These are phyloP conservation scores for Gymnopilus junonius DNA, from an alignment of 768 basidiomycete genomes.

Conservation along the genomic window DNA sequence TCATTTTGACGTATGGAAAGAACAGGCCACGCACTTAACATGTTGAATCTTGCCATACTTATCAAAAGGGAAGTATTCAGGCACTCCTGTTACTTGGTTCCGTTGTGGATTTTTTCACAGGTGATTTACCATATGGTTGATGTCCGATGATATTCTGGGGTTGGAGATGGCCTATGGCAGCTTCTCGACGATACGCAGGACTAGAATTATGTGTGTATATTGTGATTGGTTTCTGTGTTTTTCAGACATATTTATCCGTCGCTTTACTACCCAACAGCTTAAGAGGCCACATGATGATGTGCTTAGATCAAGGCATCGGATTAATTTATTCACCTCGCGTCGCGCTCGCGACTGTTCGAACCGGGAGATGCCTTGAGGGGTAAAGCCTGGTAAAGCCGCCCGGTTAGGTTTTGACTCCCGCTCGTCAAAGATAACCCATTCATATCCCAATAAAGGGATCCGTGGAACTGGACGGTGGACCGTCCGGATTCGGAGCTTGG, in stretches of 20 bases:
- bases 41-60: background rate
- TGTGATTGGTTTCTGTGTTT: too few relatives aligned
- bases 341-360: background rate
- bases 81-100: background rate
- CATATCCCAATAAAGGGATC: background rate
- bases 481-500: background rate
- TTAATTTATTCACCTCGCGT: background rate
- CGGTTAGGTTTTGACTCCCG: background rate
- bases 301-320: background rate
- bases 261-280: background rate
- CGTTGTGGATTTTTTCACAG: background rate
- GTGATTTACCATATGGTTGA: background rate
- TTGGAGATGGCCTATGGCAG: background rate
- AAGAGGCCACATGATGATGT: background rate
- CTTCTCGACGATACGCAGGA: background rate
- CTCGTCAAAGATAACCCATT: constrained; percentile 2
- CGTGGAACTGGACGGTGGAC: background rate
- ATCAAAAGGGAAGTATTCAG: constrained; percentile 2
- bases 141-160: background rate
- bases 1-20: background rate
- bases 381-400: background rate
- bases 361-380: background rate
- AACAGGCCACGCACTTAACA: background rate
- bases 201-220: background rate
- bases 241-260: background rate